Percentiles rank a stretch among this genome's conserved stretches.
Conservation (phyloP, 2,329 filamentous ascomycete genomes). For the Claviceps sp. region DNA sequence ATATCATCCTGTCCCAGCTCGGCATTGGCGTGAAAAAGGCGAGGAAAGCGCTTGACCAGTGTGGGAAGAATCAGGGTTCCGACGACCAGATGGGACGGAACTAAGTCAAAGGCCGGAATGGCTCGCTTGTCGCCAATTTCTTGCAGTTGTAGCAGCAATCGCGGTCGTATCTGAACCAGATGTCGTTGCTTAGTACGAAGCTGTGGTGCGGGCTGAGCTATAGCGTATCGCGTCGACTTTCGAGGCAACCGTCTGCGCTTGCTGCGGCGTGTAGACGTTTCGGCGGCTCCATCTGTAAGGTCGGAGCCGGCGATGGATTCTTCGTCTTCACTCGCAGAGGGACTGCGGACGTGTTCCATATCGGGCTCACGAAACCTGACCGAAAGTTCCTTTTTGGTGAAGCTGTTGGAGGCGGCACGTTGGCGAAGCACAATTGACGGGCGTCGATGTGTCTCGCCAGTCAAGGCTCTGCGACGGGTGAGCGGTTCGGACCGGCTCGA, state of each 20-base stretch:
- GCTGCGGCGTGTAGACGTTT: slow-evolving; percentile 22
- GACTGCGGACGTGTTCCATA: slow-evolving; percentile 15
- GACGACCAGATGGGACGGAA: slow-evolving; percentile 50
- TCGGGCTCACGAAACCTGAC: slow-evolving; percentile 32
- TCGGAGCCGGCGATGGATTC: slow-evolving; percentile 27
- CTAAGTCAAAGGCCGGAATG: slow-evolving; percentile 57
- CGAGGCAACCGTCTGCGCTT: slow-evolving; percentile 33
- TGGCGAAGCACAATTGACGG: slow-evolving; percentile 9
- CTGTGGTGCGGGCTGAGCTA: slow-evolving; percentile 54
- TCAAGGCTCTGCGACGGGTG: not conserved
- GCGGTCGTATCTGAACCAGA: slow-evolving; percentile 53
- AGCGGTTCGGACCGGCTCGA: not conserved
- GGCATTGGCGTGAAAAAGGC: slow-evolving; percentile 49
- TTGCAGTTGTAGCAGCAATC: slow-evolving; percentile 59
- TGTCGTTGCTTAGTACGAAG: slow-evolving; percentile 48
- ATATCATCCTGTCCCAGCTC: slow-evolving; percentile 56
- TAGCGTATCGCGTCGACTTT: slow-evolving; percentile 48
- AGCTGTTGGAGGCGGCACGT: slow-evolving; percentile 24
- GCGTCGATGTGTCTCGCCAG: not conserved
- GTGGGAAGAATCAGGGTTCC: slow-evolving; percentile 43
- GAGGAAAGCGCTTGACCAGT: slow-evolving; percentile 46
- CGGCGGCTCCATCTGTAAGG: slow-evolving; percentile 33
- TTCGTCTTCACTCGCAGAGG: slow-evolving; percentile 35
- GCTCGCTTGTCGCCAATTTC: slow-evolving; percentile 49
- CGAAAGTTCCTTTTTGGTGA: slow-evolving; percentile 26